Conservation (phyloP, 2,329 filamentous ascomycete species). For the Aureobasidium zeae region DNA sequence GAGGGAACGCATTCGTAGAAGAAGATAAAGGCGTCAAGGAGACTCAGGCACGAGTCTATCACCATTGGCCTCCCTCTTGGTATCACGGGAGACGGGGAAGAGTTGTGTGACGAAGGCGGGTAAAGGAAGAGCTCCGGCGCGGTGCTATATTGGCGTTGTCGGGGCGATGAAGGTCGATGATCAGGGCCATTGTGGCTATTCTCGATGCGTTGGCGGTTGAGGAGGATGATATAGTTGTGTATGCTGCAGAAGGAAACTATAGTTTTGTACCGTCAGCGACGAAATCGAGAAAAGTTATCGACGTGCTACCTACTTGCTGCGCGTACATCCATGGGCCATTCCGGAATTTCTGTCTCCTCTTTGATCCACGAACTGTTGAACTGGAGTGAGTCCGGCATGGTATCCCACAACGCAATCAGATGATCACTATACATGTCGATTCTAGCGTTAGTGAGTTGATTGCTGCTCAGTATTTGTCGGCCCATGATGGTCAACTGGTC, state of each 20-base stretch:
- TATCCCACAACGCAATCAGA: constrained; percentile 35
- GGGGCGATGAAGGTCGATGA: not conserved
- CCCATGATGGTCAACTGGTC: constrained; percentile 41
- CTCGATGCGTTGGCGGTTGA: constrained; percentile 39
- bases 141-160: not conserved
- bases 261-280: not conserved
- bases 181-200: constrained; percentile 13
- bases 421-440: constrained; percentile 42
- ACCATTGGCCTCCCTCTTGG: constrained; percentile 32
- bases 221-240: constrained; percentile 40
- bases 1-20: constrained; percentile 36
- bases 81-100: constrained; percentile 11
- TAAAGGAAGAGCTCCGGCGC: constrained; percentile 2
- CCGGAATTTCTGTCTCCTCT: constrained; percentile 31
- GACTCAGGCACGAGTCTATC: constrained; percentile 33
- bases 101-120: constrained; percentile 16
- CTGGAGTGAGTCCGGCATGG: constrained; percentile 39
- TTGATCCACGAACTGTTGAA: constrained; percentile 39
- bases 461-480: constrained; percentile 38
- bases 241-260: constrained; percentile 39
- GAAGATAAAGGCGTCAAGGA: constrained; percentile 40
- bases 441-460: constrained; percentile 33
- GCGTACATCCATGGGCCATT: constrained; percentile 40
- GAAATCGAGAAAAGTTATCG: constrained; percentile 2
- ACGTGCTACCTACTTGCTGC: constrained; percentile 32